phyloP scores from a whole-genome alignment of 2,329 filamentous ascomycete species.

The Cryphonectria nitschkei region DNA sequence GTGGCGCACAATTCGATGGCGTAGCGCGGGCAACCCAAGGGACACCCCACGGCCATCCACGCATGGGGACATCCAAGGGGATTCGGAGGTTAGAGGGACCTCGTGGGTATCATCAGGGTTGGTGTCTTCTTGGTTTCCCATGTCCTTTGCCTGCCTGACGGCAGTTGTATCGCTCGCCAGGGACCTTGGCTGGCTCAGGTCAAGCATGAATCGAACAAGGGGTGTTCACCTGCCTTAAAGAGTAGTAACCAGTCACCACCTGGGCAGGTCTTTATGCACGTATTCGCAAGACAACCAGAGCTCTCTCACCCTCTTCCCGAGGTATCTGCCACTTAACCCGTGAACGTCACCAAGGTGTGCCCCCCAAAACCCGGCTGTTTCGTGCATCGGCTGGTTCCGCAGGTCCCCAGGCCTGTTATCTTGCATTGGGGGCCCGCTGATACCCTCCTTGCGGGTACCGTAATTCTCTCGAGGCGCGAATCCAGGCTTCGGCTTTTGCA shows the following conservation, averaged over 20 bases:
- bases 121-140: not conserved
- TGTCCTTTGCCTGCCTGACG: not conserved
- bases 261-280: constrained; percentile 8
- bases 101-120: not conserved
- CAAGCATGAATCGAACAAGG: not conserved
- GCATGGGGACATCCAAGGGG: not conserved
- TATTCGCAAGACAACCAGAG: not conserved
- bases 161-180: not conserved
- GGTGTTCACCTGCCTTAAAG: constrained; percentile 7
- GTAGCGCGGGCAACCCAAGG: not conserved
- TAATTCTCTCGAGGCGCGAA: not conserved
- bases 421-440: not conserved
- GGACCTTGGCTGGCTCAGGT: not conserved
- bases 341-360: not conserved
- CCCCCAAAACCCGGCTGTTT: not conserved
- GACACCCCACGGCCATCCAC: not conserved
- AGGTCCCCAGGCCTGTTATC: not conserved
- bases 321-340: not conserved
- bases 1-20: not conserved
- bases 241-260: not conserved
- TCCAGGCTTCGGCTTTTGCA: not conserved
- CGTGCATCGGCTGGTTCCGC: not conserved
- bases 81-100: not conserved
- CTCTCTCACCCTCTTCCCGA: not conserved
- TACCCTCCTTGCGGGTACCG: not conserved